Conservation (phyloP, 1,284 basidiomycete species). For the Flammula alnicola region DNA sequence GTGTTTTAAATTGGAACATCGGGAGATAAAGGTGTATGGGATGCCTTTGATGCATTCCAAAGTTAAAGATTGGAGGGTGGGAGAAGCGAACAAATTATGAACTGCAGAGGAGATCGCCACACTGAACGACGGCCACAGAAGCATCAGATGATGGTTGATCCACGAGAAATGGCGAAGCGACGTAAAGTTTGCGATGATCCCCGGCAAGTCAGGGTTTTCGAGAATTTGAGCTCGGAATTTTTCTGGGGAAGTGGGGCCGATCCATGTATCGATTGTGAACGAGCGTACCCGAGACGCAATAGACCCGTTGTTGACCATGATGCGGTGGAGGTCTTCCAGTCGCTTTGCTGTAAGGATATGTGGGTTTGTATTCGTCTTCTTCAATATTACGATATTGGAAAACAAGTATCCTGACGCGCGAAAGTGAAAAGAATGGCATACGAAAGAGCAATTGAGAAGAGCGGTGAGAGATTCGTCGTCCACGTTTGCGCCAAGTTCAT, state of each 20-base stretch:
- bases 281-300: conserved; percentile 12
- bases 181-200: conserved; percentile 9
- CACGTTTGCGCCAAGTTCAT: background rate
- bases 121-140: conserved; percentile 12
- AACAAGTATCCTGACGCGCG: conserved; percentile 10
- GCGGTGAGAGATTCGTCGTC: background rate
- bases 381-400: background rate
- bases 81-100: background rate
- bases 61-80: conserved; percentile 7
- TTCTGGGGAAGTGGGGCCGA: background rate
- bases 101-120: conserved; percentile 1
- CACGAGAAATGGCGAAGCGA: conserved; percentile 10
- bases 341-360: background rate
- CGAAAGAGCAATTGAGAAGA: conserved; percentile 12
- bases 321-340: background rate
- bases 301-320: conserved; percentile 3
- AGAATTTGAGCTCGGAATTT: background rate
- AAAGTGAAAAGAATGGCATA: conserved; percentile 10
- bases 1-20: conserved; percentile 1
- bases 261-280: conserved; percentile 10
- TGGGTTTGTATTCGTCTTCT: background rate
- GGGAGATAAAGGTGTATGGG: background rate
- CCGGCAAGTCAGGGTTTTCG: conserved; percentile 9
- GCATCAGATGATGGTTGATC: conserved; percentile 2
- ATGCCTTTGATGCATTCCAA: conserved; percentile 10